Evolutionary conservation across 108 stramenopile species (phyloP).

Genomic region (Skeletonema costatum): DNA sequence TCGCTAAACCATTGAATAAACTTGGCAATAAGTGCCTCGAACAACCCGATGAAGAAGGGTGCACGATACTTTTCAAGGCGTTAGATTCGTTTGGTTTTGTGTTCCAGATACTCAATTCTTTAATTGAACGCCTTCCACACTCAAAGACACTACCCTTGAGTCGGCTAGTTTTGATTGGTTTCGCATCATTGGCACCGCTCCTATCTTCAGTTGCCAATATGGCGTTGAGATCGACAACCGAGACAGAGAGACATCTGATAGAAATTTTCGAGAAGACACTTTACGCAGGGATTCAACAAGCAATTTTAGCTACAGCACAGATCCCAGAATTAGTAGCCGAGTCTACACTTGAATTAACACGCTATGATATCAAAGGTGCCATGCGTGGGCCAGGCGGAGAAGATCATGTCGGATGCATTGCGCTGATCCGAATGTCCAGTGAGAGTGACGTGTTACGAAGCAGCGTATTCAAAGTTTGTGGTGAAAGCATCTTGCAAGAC

Average conservation of each 20-base stretch:
- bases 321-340: conserved; percentile 75
- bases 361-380: conserved; percentile 81
- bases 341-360: conserved; percentile 61
- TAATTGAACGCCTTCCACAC: conserved; percentile 11
- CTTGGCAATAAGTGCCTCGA: conserved; percentile 27
- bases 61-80: conserved; percentile 9
- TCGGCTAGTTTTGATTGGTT: conserved; percentile 63
- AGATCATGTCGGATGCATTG: conserved; percentile 75
- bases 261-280: conserved; percentile 22
- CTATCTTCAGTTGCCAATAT: background rate
- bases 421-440: conserved; percentile 63
- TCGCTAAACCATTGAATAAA: conserved; percentile 70
- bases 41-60: conserved; percentile 11
- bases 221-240: background rate
- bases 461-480: conserved; percentile 33
- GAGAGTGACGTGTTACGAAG: conserved; percentile 59
- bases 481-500: conserved; percentile 42
- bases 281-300: conserved; percentile 32
- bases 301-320: conserved; percentile 48
- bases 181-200: conserved; percentile 68
- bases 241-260: conserved; percentile 20
- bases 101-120: conserved; percentile 30
- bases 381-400: conserved; percentile 86
- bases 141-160: conserved; percentile 53
- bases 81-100: conserved; percentile 19